Evolutionary conservation across 208 protist genomes (phyloP).

Genomic region (Crithidia bombi): DNA sequence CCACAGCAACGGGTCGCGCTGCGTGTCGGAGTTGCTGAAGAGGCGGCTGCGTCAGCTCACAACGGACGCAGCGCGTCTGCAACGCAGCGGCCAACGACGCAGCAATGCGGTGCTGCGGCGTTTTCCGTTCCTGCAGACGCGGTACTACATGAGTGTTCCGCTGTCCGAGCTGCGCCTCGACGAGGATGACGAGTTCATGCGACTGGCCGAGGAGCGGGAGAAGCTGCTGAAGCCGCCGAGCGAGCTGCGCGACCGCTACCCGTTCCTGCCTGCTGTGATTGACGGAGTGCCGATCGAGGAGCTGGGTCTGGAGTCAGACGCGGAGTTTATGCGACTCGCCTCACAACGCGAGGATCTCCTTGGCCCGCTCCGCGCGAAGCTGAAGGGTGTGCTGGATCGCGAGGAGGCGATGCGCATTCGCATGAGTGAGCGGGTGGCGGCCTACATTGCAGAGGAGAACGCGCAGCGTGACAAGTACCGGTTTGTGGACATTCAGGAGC

Average conservation of each 20-base stretch:
- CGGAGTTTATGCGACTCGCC: slow-evolving; percentile 58
- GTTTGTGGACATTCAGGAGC: slow-evolving; percentile 38
- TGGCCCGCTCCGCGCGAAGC: slow-evolving; percentile 44
- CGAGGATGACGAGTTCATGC: slow-evolving; percentile 47
- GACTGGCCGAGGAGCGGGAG: slow-evolving; percentile 39
- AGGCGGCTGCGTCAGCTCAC: slow-evolving; percentile 48
- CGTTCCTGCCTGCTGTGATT: slow-evolving; percentile 54
- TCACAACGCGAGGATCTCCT: slow-evolving; percentile 62
- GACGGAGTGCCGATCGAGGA: slow-evolving; percentile 51
- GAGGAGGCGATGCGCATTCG: slow-evolving; percentile 57
- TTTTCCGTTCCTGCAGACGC: slow-evolving; percentile 54
- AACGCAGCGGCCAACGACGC: slow-evolving; percentile 27
- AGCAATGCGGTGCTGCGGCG: slow-evolving; percentile 37
- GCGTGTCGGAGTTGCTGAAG: slow-evolving; percentile 45
- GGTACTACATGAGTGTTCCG: slow-evolving; percentile 15
- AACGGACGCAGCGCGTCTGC: slow-evolving; percentile 32
- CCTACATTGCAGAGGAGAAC: slow-evolving; percentile 39
- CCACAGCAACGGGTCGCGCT: slow-evolving; percentile 29
- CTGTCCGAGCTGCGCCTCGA: slow-evolving; percentile 41
- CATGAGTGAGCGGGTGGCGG: slow-evolving; percentile 43
- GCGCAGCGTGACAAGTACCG: slow-evolving; percentile 36
- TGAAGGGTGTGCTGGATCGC: slow-evolving; percentile 43
- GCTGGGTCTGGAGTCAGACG: slow-evolving; percentile 61
- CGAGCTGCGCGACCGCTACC: slow-evolving; percentile 55
- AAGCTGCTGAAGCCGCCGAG: slow-evolving; percentile 45